phyloP scores from a whole-genome alignment of 179 eudicot species.

The Sideroxylon spinosum region DNA sequence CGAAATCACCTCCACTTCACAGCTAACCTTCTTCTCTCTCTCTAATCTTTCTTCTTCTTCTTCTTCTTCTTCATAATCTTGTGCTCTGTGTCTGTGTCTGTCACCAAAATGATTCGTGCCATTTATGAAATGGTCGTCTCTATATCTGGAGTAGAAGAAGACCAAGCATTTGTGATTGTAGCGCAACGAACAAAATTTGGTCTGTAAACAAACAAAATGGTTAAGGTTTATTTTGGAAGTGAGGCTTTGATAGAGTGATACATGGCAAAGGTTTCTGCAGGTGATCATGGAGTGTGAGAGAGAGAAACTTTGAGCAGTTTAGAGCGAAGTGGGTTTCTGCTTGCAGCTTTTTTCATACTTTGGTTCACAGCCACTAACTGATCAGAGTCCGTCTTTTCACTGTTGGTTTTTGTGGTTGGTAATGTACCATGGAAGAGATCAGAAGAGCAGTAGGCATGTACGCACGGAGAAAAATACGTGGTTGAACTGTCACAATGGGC shows the following conservation, averaged over 20 bases:
- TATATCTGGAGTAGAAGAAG: constrained; percentile 3
- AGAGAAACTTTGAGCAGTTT: background rate
- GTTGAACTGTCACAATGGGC: too few relatives aligned
- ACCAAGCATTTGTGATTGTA: background rate
- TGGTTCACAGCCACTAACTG: constrained; percentile 10
- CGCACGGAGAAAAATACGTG: too few relatives aligned
- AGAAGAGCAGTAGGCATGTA: too few relatives aligned
- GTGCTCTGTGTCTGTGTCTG: background rate
- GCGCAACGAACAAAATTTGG: background rate
- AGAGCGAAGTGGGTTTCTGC: background rate
- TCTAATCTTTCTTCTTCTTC: background rate
- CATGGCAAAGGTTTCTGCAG: background rate
- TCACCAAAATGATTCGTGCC: background rate
- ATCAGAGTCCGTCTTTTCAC: background rate
- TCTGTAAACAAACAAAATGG: background rate
- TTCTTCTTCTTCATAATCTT: background rate
- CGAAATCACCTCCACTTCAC: constrained; percentile 87
- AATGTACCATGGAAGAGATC: too few relatives aligned
- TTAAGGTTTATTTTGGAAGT: constrained; percentile 7
- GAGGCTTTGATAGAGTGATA: background rate
- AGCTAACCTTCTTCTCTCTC: constrained; percentile 39
- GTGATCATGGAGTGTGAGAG: constrained; percentile 11
- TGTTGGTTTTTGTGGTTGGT: too few relatives aligned
- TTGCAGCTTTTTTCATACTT: background rate
- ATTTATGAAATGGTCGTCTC: background rate